These are phyloP conservation scores for Talaromyces marneffei DNA, from an alignment of 2,329 filamentous ascomycete species.

Conservation along the genomic window DNA sequence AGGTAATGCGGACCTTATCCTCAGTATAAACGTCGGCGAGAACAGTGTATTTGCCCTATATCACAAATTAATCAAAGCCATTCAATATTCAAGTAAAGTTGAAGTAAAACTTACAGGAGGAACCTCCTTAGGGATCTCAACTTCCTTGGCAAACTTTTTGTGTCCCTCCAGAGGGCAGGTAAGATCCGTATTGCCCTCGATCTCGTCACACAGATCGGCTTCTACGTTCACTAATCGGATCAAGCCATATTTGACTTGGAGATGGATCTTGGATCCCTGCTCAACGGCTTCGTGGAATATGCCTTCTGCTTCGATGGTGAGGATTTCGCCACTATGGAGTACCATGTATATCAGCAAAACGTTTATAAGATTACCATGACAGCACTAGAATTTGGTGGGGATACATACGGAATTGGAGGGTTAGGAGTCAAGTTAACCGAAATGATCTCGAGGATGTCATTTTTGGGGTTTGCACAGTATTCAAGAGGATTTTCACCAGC, in stretches of 20 bases:
- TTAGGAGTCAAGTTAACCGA: conserved; percentile 78
- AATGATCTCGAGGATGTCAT: conserved; percentile 70
- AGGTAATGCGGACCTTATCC: conserved; percentile 72
- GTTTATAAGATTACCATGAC: too few relatives aligned
- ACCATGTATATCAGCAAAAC: conserved; percentile 17
- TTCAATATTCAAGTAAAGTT: not conserved
- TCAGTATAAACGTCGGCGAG: conserved; percentile 74
- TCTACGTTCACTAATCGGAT: conserved; percentile 79
- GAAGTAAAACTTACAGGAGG: conserved; percentile 63
- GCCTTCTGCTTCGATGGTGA: conserved; percentile 74
- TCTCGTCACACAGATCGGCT: conserved; percentile 82
- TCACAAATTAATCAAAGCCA: not conserved
- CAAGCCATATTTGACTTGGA: conserved; percentile 89
- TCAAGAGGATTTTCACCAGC: conserved; percentile 79
- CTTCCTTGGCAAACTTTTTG: conserved; percentile 68
- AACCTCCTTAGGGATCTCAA: conserved; percentile 79
- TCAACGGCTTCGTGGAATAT: conserved; percentile 66
- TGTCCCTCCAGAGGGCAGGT: conserved; percentile 80
- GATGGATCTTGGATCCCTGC: conserved; percentile 70
- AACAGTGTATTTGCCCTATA: conserved; percentile 85
- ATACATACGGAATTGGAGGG: conserved; percentile 73
- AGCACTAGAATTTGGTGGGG: not conserved
- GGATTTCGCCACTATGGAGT: conserved; percentile 61
- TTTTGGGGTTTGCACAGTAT: conserved; percentile 65
- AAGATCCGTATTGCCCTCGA: conserved; percentile 75